Conservation (phyloP, 441 rosid species). For the Jatropha multifida region DNA sequence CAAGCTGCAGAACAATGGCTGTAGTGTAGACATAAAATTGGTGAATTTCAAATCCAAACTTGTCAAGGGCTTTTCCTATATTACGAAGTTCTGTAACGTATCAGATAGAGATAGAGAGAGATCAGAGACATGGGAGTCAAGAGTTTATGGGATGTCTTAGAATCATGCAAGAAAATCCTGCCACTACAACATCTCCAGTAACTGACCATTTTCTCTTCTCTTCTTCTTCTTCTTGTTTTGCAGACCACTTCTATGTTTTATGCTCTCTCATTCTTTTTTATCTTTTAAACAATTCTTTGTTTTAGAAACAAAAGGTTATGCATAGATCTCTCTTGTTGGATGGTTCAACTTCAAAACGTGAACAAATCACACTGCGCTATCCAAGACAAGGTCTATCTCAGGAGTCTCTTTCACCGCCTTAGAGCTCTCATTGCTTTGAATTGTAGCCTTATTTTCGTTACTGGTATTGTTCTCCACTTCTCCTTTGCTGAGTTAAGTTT, state of each 20-base stretch:
- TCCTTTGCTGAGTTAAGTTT: background rate
- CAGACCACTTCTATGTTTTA: background rate
- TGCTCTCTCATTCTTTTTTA: background rate
- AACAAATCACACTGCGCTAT: conserved; percentile 55
- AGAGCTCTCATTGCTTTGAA: conserved; percentile 90
- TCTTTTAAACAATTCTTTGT: background rate
- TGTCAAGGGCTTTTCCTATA: background rate
- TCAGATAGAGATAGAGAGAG: background rate
- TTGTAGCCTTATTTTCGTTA: conserved; percentile 69
- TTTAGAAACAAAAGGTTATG: conserved; percentile 76
- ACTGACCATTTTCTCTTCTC: conserved; percentile 10
- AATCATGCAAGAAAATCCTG: conserved; percentile 80
- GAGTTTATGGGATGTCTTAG: conserved; percentile 78
- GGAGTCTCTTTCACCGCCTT: conserved; percentile 78
- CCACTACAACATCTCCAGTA: conserved; percentile 81
- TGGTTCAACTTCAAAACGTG: conserved; percentile 73
- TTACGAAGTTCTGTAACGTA: background rate
- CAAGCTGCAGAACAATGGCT: background rate
- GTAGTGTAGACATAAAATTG: background rate
- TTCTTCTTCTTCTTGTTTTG: background rate
- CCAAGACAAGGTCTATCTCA: conserved; percentile 59
- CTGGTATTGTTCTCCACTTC: conserved; percentile 38
- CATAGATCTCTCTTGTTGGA: conserved; percentile 93
- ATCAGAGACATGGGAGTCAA: conserved; percentile 66
- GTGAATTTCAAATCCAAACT: background rate